These are phyloP conservation scores for Trichocladium antarcticum DNA, from an alignment of 495 filamentous ascomycete genomes.

Conservation along the genomic window DNA sequence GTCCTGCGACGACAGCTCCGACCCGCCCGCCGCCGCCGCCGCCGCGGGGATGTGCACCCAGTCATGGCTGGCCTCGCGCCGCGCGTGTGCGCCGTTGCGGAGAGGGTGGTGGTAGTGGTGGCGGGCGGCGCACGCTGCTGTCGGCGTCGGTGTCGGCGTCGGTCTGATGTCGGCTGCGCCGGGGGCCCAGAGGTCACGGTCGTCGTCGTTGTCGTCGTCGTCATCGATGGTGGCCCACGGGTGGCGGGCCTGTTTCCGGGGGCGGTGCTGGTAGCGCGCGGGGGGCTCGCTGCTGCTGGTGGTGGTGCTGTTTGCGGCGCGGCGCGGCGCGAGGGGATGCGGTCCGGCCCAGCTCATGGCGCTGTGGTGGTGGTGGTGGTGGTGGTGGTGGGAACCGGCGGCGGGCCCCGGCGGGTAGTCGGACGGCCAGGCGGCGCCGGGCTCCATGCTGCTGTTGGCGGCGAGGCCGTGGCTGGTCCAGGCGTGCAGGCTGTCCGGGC, in stretches of 20 bases:
- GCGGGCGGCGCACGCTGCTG: no score
- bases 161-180: no score
- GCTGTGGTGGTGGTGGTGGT: not conserved
- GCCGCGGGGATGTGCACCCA: slow-evolving; percentile 4
- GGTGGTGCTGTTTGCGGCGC: not conserved
- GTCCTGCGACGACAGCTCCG: slow-evolving; percentile 15
- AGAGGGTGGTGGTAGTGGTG: not conserved
- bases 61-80: no score
- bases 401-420: no score
- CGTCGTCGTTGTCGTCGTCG: no score
- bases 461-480: not conserved
- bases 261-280: no score
- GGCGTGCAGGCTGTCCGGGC: not conserved
- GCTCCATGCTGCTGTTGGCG: not conserved
- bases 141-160: no score
- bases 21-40: not conserved
- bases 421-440: not conserved
- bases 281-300: not conserved
- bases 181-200: no score
- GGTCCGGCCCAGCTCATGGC: not conserved
- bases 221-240: no score
- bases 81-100: not conserved
- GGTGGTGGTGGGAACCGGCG: not conserved
- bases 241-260: no score
- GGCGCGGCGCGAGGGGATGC: not conserved